These are phyloP conservation scores for Tulasnella sp. DNA, from an alignment of 768 basidiomycete species.

Conservation along the genomic window DNA sequence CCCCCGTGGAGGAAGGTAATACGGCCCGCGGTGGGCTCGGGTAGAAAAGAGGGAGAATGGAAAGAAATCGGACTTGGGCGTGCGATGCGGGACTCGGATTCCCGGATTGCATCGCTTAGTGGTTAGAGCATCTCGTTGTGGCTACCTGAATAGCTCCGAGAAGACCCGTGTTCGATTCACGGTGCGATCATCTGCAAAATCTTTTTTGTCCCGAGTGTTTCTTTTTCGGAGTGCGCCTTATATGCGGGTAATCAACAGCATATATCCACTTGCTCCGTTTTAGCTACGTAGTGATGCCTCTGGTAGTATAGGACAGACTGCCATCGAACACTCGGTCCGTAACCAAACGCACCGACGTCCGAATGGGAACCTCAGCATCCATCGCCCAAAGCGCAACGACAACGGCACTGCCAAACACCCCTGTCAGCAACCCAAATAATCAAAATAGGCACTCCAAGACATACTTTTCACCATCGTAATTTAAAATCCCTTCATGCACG, in stretches of 20 bases:
- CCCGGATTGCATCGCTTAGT: constrained; percentile 3
- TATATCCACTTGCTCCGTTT: background rate
- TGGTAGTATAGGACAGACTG: constrained; percentile 35
- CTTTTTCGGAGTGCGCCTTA: background rate
- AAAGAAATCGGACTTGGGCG: no score
- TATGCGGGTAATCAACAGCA: background rate
- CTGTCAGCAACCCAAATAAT: constrained; percentile 34
- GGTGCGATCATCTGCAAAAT: background rate
- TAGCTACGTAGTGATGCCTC: background rate
- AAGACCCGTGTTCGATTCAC: constrained; percentile 9
- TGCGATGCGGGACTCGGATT: no score
- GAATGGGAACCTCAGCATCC: constrained; percentile 34
- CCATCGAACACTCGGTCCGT: constrained; percentile 51
- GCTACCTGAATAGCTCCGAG: background rate
- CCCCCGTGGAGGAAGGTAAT: no score
- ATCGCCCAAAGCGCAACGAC: constrained; percentile 60
- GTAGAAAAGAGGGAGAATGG: no score
- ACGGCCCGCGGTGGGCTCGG: no score
- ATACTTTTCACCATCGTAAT: constrained; percentile 61
- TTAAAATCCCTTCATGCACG: constrained; percentile 66
- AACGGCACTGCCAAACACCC: constrained; percentile 20
- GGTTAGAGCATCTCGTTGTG: constrained; percentile 11
- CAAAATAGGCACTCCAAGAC: constrained; percentile 19
- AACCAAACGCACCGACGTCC: constrained; percentile 37
- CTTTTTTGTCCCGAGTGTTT: background rate